Percentiles rank a stretch among this genome's conserved stretches.
Evolutionary conservation across 176 grass and related monocot genomes (phyloP).

Genomic region (Rhipidocladum racemiflorum): DNA sequence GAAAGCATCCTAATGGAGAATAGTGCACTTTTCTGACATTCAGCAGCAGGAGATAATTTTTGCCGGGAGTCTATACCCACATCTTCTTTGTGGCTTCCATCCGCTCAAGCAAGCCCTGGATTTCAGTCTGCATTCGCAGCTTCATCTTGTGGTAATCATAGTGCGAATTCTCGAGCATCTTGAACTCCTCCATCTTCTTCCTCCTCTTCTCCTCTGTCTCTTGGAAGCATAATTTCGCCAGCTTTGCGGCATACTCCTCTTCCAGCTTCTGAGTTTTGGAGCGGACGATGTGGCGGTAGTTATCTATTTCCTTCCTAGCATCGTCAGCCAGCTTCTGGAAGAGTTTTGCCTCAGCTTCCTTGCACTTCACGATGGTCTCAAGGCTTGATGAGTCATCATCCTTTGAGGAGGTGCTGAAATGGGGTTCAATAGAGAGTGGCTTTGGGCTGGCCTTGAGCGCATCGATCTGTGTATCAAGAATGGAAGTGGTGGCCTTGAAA

Average conservation of each 20-base stretch:
- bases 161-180: constrained; percentile 77
- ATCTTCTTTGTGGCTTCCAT: constrained; percentile 99
- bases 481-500: constrained; percentile 62
- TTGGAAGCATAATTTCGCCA: constrained; percentile 65
- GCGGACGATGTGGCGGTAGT: constrained; percentile 66
- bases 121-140: constrained; percentile 95
- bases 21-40: constrained; percentile 20
- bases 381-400: constrained; percentile 79
- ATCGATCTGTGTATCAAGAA: constrained; percentile 53
- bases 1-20: constrained; percentile 36
- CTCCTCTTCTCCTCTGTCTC: constrained; percentile 78
- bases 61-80: constrained; percentile 58
- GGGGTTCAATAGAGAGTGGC: constrained; percentile 55
- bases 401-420: constrained; percentile 59
- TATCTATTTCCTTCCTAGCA: constrained; percentile 74
- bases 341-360: constrained; percentile 96
- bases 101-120: constrained; percentile 88
- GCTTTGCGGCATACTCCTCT: constrained; percentile 65
- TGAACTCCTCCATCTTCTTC: constrained; percentile 95
- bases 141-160: constrained; percentile 98
- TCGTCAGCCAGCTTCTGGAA: constrained; percentile 91
- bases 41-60: background rate
- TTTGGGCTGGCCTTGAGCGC: constrained; percentile 61
- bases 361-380: constrained; percentile 98
- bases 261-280: constrained; percentile 75